A percentile compares a stretch with the other conserved stretches of the same genome.
Evolutionary conservation across 495 filamentous ascomycete species (phyloP).

Genomic region (Acidomyces sp.): DNA sequence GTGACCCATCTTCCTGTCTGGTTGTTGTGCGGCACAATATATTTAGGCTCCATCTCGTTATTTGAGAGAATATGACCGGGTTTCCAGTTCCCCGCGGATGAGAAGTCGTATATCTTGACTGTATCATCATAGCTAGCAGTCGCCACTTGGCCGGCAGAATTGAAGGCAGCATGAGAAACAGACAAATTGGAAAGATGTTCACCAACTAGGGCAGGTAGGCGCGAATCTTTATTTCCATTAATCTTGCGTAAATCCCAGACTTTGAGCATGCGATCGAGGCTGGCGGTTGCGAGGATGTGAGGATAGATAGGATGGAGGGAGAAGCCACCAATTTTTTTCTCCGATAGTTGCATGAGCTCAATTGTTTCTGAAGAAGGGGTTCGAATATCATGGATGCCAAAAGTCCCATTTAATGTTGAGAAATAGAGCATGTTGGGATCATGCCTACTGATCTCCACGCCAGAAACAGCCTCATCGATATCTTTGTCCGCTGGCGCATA

Average conservation of each 20-base stretch:
- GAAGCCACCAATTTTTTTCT: slow-evolving; percentile 95
- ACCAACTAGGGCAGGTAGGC: slow-evolving; percentile 55
- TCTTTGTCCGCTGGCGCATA: slow-evolving; percentile 57
- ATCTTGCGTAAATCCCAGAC: slow-evolving; percentile 90
- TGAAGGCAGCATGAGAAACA: slow-evolving; percentile 85
- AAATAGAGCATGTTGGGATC: slow-evolving; percentile 71
- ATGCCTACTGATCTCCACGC: slow-evolving; percentile 58
- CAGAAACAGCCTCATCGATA: slow-evolving; percentile 65
- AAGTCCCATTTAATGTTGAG: slow-evolving; percentile 66
- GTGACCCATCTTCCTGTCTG: slow-evolving; percentile 81
- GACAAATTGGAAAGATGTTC: slow-evolving; percentile 72
- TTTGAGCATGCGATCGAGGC: slow-evolving; percentile 75
- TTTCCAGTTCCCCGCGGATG: slow-evolving; percentile 50
- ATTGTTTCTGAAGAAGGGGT: slow-evolving; percentile 36
- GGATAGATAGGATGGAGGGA: slow-evolving; percentile 61
- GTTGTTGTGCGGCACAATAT: slow-evolving; percentile 74
- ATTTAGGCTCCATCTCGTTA: slow-evolving; percentile 52
- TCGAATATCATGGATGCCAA: slow-evolving; percentile 69
- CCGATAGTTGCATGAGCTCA: slow-evolving; percentile 62
- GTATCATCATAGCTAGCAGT: slow-evolving; percentile 92
- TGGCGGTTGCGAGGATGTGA: slow-evolving; percentile 80
- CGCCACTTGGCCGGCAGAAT: slow-evolving; percentile 64
- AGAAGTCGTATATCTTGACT: slow-evolving; percentile 78
- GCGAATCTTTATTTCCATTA: slow-evolving; percentile 33
- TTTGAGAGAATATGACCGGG: slow-evolving; percentile 33